Base-by-base conservation (phyloP, 176 grass and related monocot species). In the Saccharum spontaneum region DNA sequence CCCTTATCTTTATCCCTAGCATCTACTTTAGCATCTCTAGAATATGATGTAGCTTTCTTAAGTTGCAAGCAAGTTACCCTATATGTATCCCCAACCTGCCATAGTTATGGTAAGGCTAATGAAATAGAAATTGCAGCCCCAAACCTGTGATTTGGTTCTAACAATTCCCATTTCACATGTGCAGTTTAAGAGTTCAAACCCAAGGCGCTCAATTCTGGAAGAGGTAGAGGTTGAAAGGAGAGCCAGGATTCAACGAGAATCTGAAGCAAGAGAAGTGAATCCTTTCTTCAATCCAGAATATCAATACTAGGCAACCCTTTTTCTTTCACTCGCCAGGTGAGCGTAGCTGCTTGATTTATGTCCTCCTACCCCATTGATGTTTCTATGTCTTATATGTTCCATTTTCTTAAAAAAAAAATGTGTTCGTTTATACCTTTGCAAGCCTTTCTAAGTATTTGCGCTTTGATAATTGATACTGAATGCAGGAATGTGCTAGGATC, bases 151-250 rank as follows among this genome's bases (percentile, higher is more conserved):
- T n/a, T n/a, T n/a, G n/a, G n/a, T n/a, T n/a, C n/a, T n/a, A n/a
- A n/a, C n/a, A n/a, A 8, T 67, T 22, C 30, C 28, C 39, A 31
- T 40, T 80, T 82, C 28, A 62, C 31, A 61, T 18, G 2, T 90
- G 61, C 90, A 99, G 94, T 89, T 91, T 23, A 84, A 76, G 54
- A 81, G 73, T 79, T 81, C 90, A 76, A 89, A 94, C 45, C 26
- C 86, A 23, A 89, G 84, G 17, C 92, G 88, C 30, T 88, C 97
- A 17, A 90, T 99, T 76, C 79, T 99, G 59, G 97, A 99, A 83
- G 97, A 97, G 90, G 97, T 99, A 49, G 94, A 99, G 70, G 88
- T 86, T 22, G 87, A 99, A 89, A 92, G 82, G 79, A 92, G 88
- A 63, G 80, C 85, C 13, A 87, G 78, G 65, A 83, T 92, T 48